phyloP scores from a whole-genome alignment of 2,329 filamentous ascomycete genomes.

The Zymoseptoria brevis region DNA sequence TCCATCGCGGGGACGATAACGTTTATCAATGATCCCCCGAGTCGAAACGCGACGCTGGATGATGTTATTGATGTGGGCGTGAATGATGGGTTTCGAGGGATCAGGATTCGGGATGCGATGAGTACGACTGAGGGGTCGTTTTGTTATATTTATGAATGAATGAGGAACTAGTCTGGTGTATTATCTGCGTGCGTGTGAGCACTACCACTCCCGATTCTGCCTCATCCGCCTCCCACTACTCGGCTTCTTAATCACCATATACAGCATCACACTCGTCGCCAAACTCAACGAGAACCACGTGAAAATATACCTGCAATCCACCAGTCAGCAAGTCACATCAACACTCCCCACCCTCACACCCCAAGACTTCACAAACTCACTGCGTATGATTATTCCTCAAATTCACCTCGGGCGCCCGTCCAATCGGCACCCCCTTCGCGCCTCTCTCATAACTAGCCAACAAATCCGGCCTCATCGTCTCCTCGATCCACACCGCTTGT shows the following conservation, averaged over 20 bases:
- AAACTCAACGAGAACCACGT: constrained; percentile 82
- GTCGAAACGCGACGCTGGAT: constrained; percentile 4
- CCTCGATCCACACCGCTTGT: constrained; percentile 89
- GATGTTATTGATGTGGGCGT: constrained; percentile 8
- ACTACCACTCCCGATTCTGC: constrained; percentile 19
- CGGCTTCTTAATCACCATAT: constrained; percentile 87
- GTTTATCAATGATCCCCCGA: constrained; percentile 4
- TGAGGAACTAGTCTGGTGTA: no score
- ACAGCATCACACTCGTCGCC: constrained; percentile 91
- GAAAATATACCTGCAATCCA: constrained; percentile 65
- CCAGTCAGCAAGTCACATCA: not conserved
- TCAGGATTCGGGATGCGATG: constrained; percentile 6
- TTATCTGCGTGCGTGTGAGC: no score
- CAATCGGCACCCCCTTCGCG: constrained; percentile 78
- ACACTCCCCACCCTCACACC: no score
- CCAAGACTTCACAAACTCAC: constrained; percentile 19
- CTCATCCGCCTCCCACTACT: constrained; percentile 15
- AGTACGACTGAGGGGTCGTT: constrained; percentile 6
- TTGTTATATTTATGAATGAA: constrained; percentile 15
- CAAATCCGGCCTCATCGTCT: constrained; percentile 83
- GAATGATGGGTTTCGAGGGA: constrained; percentile 6
- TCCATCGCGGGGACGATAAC: constrained; percentile 9
- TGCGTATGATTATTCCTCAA: constrained; percentile 93
- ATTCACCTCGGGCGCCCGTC: constrained; percentile 79
- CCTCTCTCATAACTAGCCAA: constrained; percentile 68